Conservation (phyloP, 2,329 filamentous ascomycete genomes). For the Trichophyton mentagrophytes region DNA sequence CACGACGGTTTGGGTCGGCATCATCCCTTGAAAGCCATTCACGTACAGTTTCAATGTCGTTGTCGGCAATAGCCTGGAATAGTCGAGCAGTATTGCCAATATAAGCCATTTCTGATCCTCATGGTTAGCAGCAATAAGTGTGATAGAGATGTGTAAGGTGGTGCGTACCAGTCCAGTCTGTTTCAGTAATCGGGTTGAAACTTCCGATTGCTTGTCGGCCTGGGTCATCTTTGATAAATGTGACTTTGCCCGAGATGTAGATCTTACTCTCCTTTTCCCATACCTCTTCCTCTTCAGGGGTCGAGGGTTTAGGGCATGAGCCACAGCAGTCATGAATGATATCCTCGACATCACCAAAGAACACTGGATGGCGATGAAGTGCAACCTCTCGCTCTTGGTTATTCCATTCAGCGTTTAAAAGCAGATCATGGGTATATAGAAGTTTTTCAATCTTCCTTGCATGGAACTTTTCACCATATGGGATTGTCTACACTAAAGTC, state of each 20-base stretch:
- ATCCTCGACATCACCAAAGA: constrained; percentile 64
- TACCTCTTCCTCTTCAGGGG: constrained; percentile 57
- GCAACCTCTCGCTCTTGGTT: constrained; percentile 59
- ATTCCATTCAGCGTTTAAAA: constrained; percentile 83
- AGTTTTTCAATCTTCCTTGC: constrained; percentile 57
- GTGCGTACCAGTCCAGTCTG: constrained; percentile 55
- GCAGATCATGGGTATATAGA: constrained; percentile 65
- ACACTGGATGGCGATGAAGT: constrained; percentile 72
- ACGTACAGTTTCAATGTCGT: constrained; percentile 55
- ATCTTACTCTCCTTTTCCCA: constrained; percentile 60
- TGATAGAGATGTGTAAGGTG: background rate
- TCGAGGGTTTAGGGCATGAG: constrained; percentile 56
- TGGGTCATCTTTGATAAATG: constrained; percentile 68
- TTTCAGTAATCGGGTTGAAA: constrained; percentile 68
- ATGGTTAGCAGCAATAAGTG: background rate
- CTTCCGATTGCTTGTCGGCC: constrained; percentile 60
- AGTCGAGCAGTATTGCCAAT: constrained; percentile 64
- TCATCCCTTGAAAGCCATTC: constrained; percentile 58
- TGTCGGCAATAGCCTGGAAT: constrained; percentile 69
- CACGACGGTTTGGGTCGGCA: constrained; percentile 58
- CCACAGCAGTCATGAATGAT: constrained; percentile 73
- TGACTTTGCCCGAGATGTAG: constrained; percentile 60
- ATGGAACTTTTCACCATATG: constrained; percentile 21
- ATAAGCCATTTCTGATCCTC: constrained; percentile 57
- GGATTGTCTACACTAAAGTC: constrained; percentile 12